Percentiles rank a stretch among this genome's conserved stretches.
These are phyloP conservation scores for Quercus lobata DNA, from an alignment of 331 rosid genomes.

Conservation along the genomic window DNA sequence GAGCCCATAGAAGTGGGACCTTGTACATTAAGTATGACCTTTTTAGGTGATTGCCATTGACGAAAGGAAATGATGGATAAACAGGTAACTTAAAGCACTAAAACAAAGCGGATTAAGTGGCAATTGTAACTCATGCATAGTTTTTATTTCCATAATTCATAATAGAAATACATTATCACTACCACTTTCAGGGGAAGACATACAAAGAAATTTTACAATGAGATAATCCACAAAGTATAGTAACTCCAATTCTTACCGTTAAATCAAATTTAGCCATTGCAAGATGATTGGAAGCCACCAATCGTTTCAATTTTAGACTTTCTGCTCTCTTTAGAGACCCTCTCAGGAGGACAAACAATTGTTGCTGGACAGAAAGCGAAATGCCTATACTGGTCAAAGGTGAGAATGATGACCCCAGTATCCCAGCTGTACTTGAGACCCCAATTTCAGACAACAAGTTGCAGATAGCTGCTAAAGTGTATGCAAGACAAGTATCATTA, in stretches of 20 bases:
- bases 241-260: constrained; percentile 54
- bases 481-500: constrained; percentile 88
- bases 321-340: constrained; percentile 97
- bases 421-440: constrained; percentile 79
- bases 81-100: neutral
- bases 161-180: neutral
- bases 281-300: constrained; percentile 95
- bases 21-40: no score
- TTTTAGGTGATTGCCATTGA: no score
- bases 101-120: neutral
- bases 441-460: constrained; percentile 95
- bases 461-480: constrained; percentile 89
- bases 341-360: constrained; percentile 84
- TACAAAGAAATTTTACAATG: neutral
- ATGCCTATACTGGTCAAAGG: constrained; percentile 79
- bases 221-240: constrained; percentile 8
- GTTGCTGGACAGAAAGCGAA: constrained; percentile 91
- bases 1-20: no score
- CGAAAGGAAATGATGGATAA: neutral
- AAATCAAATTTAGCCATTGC: constrained; percentile 92
- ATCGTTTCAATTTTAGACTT: constrained; percentile 73
- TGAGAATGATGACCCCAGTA: constrained; percentile 85
- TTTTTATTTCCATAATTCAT: neutral
- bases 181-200: neutral
- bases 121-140: neutral